phyloP scores from a whole-genome alignment of 2,329 filamentous ascomycete genomes.

The Hyphodiscus sp. region DNA sequence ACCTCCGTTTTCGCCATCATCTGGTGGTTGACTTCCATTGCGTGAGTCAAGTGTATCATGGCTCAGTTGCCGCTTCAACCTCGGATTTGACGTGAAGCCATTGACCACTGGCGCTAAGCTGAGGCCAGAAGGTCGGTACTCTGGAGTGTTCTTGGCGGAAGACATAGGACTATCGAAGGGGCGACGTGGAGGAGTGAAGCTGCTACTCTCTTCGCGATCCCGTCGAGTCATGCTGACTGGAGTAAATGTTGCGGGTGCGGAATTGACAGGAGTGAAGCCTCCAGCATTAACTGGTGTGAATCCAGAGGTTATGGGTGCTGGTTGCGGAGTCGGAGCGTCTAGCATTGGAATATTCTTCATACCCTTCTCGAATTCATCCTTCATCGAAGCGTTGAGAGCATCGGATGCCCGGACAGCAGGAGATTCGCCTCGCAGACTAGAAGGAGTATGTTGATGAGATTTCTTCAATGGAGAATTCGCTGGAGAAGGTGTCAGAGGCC shows the following conservation, averaged over 20 bases:
- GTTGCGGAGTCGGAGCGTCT: conserved; percentile 23
- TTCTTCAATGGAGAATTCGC: conserved; percentile 67
- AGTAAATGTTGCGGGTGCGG: conserved; percentile 46
- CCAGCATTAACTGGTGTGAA: conserved; percentile 59
- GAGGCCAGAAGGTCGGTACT: conserved; percentile 50
- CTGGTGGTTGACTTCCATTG: conserved; percentile 25
- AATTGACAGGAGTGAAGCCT: conserved; percentile 59
- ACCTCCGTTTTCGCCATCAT: conserved; percentile 56
- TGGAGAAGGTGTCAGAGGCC: conserved; percentile 76
- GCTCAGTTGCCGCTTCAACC: conserved; percentile 71
- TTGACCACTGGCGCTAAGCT: conserved; percentile 46
- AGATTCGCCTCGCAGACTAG: conserved; percentile 56
- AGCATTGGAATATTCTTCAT: conserved; percentile 31
- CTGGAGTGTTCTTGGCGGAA: conserved; percentile 59
- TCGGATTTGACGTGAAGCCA: conserved; percentile 43
- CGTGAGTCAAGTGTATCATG: conserved; percentile 39
- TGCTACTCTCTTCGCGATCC: conserved; percentile 46
- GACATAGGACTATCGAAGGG: conserved; percentile 56
- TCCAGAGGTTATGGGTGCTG: conserved; percentile 32
- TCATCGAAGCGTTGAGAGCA: conserved; percentile 49
- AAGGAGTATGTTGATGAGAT: conserved; percentile 53
- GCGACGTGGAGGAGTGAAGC: conserved; percentile 42
- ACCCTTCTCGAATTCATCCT: conserved; percentile 30
- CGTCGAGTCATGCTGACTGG: conserved; percentile 44
- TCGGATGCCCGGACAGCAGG: conserved; percentile 55